Conservation (phyloP, 257 asterid genomes). For the Solanum sitiens region DNA sequence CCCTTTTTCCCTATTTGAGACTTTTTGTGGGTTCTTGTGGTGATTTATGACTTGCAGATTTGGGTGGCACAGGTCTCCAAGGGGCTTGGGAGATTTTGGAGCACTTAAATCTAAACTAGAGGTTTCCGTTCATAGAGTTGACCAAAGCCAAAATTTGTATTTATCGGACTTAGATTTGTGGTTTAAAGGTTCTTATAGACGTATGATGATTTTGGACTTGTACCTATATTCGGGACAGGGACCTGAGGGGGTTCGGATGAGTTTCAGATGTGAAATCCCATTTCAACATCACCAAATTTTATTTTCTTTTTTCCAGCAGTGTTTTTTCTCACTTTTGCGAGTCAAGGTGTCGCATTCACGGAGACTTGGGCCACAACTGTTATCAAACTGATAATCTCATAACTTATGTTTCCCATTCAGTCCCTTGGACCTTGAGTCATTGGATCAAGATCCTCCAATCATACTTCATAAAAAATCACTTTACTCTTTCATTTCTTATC, state of each 20-base stretch:
- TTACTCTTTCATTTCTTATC: neutral
- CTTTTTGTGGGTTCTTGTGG: neutral
- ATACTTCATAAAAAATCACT: neutral
- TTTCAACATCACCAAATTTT: neutral
- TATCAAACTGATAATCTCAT: neutral
- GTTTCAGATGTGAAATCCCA: neutral
- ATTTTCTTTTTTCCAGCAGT: neutral
- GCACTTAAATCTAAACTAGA: neutral
- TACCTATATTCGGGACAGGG: neutral
- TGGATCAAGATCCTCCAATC: neutral
- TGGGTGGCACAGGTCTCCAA: neutral
- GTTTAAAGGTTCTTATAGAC: neutral
- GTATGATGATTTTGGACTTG: neutral
- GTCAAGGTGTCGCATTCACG: neutral
- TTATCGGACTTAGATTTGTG: neutral
- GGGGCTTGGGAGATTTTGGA: neutral
- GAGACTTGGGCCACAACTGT: neutral
- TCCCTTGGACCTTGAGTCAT: neutral
- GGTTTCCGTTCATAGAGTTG: neutral
- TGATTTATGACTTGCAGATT: neutral
- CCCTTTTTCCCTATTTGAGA: neutral
- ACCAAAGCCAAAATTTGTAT: neutral
- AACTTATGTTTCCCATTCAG: neutral
- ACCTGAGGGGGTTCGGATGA: neutral
- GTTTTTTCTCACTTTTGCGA: neutral